Evolutionary conservation across 768 basidiomycete genomes (phyloP), one percentile per base, ranked within the genome.

Genomic region (Cystofilobasidium capitatum): DNA sequence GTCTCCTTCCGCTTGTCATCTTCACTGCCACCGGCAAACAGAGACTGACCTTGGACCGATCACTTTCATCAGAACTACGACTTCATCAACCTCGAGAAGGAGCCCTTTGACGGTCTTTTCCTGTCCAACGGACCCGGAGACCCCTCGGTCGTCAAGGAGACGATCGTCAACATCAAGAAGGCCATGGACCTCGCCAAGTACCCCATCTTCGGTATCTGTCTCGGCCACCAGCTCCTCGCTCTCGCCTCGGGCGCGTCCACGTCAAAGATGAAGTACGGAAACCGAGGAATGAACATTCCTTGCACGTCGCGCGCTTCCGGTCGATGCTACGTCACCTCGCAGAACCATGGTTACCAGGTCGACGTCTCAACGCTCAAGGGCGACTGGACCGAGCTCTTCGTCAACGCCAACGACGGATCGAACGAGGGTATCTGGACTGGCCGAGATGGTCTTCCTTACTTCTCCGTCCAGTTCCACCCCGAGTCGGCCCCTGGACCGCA

Each of bases 241-340:
- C 84, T 97, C 69, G 96, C 96, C 36, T 87, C 89, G 1, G 96
- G 96, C 39, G 94, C 91, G 7, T 83, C 82, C 70, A 98, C 96
- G 7, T 90, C 89, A 42, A 99, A 99, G 79, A 98, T 99, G 92
- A 97, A 97, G 81, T 98, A 98, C 77, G 96, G 96, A 44, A 99
- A 99, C 75, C 90, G 96, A 71, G 96, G 96, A 5, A 92, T 97
- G 76, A 99, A 99, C 78, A 91, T 99, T 75, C 96, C 96, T 3
- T 98, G 94, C 77, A 98, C 90, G 22, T 90, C 92, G 76, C 83
- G 88, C 47, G 82, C 94, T 64, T 91, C 89, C 58, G 96, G 93
- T 36, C 82, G 96, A 64, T 99, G 96, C 80, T 99, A 98, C 77
- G 98, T 99, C 80, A 99, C 96, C 44, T 91, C 89, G 74, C 96